These are phyloP conservation scores for Neopestalotiopsis rosae DNA, from an alignment of 2,329 filamentous ascomycete genomes.

Conservation along the genomic window DNA sequence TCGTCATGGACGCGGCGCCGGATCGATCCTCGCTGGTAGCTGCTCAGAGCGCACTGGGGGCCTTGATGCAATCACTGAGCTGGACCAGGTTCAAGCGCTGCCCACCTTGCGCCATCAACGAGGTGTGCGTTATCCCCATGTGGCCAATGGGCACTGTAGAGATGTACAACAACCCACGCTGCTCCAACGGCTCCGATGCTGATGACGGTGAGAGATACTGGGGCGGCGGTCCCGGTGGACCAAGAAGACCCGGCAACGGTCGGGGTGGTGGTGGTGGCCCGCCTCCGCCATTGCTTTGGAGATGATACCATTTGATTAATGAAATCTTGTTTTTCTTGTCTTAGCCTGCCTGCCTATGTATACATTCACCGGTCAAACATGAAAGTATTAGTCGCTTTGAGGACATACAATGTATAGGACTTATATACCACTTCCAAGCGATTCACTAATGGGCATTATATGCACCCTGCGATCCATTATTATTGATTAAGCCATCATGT, in stretches of 20 bases:
- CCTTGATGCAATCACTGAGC: conserved; percentile 19
- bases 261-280: not conserved
- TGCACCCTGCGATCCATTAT: too few species aligned
- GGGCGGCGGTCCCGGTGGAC: conserved; percentile 11
- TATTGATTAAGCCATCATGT: too few species aligned
- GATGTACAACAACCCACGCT: conserved; percentile 25
- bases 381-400: too few species aligned
- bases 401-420: too few species aligned
- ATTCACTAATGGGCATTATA: too few species aligned
- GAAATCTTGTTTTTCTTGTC: too few species aligned
- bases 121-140: conserved; percentile 28
- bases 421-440: too few species aligned
- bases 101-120: conserved; percentile 22
- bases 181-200: conserved; percentile 21
- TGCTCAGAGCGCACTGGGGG: conserved; percentile 16
- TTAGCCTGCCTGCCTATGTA: too few species aligned
- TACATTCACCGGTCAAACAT: too few species aligned
- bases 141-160: conserved; percentile 26
- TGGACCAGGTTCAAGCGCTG: conserved; percentile 29
- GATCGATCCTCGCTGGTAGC: conserved; percentile 13
- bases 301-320: too few species aligned
- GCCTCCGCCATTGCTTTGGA: conserved; percentile 2
- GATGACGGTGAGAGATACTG: conserved; percentile 23
- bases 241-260: conserved; percentile 1
- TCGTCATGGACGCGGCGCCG: conserved; percentile 14